Conservation (phyloP, 164 flowering plant genomes). For the Vitis riparia region DNA sequence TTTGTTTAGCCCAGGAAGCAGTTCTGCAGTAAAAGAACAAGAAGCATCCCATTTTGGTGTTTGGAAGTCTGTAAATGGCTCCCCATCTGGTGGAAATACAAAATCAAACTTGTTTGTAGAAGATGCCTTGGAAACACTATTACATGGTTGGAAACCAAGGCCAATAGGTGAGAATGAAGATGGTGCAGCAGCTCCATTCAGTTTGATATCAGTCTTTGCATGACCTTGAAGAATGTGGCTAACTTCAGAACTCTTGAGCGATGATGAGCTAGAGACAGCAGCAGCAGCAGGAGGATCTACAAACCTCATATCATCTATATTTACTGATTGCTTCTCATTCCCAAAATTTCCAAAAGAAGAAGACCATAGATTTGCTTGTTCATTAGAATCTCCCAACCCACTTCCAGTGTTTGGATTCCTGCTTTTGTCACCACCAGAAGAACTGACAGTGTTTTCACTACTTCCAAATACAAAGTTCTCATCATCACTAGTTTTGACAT, state of each 20-base stretch:
- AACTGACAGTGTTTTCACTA: not conserved
- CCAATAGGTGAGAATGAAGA: slow-evolving; percentile 1
- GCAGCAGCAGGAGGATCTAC: too few species aligned
- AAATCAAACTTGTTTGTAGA: slow-evolving; percentile 3
- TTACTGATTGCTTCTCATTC: too few species aligned
- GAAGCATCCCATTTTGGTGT: slow-evolving; percentile 32
- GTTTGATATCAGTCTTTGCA: not conserved
- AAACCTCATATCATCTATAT: too few species aligned
- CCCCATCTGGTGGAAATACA: slow-evolving; percentile 2
- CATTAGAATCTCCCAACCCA: too few species aligned
- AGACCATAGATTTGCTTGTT: too few species aligned
- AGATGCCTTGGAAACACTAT: slow-evolving; percentile 12
- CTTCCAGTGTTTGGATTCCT: too few species aligned
- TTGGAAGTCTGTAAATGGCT: slow-evolving; percentile 19
- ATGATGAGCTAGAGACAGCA: too few species aligned
- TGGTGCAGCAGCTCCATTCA: slow-evolving; percentile 12
- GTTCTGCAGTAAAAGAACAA: slow-evolving; percentile 19
- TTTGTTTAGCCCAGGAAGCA: slow-evolving; percentile 22
- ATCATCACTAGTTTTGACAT: not conserved
- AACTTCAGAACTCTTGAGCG: not conserved
- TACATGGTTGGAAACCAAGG: slow-evolving; percentile 4
- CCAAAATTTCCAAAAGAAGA: too few species aligned
- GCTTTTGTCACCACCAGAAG: not conserved
- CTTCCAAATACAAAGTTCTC: slow-evolving; percentile 11
- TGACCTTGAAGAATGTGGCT: slow-evolving; percentile 7